Percentiles rank a stretch among this genome's conserved stretches.
Evolutionary conservation across 148 eudicot species (phyloP).

Genomic region (Persicaria maculosa): DNA sequence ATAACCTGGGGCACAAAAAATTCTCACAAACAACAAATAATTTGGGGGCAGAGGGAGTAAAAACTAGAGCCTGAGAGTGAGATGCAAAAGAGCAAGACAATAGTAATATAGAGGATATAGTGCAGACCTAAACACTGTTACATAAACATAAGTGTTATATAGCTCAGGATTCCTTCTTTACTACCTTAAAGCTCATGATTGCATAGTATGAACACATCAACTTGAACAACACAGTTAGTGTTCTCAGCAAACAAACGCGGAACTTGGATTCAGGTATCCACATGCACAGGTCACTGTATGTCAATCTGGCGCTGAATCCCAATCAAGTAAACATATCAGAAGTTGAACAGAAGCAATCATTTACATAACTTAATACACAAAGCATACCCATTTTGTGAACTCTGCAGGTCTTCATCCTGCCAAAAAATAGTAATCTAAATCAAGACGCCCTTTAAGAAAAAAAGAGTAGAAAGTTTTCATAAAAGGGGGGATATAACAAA

Average conservation of each 20-base stretch:
- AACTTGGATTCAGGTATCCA: conserved; percentile 91
- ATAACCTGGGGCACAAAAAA: too few species aligned
- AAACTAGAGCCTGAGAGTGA: too few species aligned
- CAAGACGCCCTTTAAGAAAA: conserved; percentile 16
- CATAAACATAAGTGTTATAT: background rate
- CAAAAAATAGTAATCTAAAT: conserved; percentile 26
- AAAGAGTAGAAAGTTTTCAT: conserved; percentile 10
- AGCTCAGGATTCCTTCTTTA: conserved; percentile 38
- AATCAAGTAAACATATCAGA: conserved; percentile 28
- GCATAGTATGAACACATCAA: conserved; percentile 84
- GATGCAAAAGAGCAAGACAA: too few species aligned
- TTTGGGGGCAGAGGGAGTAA: too few species aligned
- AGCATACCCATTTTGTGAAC: conserved; percentile 42
- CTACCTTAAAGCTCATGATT: conserved; percentile 73
- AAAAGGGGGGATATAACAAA: background rate
- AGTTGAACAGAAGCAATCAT: conserved; percentile 13
- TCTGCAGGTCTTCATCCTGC: conserved; percentile 59
- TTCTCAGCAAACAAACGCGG: conserved; percentile 69
- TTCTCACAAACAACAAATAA: too few species aligned
- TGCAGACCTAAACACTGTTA: too few species aligned
- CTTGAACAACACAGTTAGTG: conserved; percentile 73
- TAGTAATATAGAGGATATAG: too few species aligned
- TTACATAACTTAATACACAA: conserved; percentile 7
- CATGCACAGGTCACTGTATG: conserved; percentile 91
- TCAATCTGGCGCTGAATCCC: conserved; percentile 53